Evolutionary conservation across 202 grass and related monocot genomes (phyloP).

Genomic region (Panicum hallii): DNA sequence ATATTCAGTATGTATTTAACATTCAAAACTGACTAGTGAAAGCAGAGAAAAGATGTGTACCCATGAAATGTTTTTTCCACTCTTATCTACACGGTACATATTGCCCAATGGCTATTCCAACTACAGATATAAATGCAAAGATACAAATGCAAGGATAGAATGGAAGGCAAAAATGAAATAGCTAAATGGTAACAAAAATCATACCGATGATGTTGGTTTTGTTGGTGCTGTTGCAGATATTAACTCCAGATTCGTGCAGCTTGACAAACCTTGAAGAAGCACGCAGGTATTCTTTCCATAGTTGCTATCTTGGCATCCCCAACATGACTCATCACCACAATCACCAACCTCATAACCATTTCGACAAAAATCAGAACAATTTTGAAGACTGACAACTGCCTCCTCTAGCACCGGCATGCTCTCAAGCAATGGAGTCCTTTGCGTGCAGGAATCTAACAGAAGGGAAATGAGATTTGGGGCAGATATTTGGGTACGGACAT

Average conservation of each 20-base stretch:
- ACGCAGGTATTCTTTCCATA: not conserved
- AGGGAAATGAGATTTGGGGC: constrained; percentile 14
- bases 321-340: constrained; percentile 18
- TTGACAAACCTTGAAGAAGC: constrained; percentile 38
- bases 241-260: constrained; percentile 23
- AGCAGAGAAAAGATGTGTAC: not conserved
- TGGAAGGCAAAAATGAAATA: not conserved
- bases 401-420: constrained; percentile 24
- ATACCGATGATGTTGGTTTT: too few species aligned
- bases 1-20: not conserved
- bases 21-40: not conserved
- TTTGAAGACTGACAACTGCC: not conserved
- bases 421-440: not conserved
- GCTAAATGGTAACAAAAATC: too few species aligned
- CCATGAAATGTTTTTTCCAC: not conserved
- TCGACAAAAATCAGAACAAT: not conserved
- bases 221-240: not conserved
- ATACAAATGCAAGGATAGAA: not conserved
- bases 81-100: too few species aligned
- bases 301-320: not conserved
- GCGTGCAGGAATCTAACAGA: not conserved
- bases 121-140: not conserved
- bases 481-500: not conserved
- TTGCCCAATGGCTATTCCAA: not conserved
- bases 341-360: not conserved